A percentile compares a stretch with the other conserved stretches of the same genome.
These are phyloP conservation scores for Pseudonitzschia pungens DNA, from an alignment of 108 stramenopile species.

Conservation along the genomic window DNA sequence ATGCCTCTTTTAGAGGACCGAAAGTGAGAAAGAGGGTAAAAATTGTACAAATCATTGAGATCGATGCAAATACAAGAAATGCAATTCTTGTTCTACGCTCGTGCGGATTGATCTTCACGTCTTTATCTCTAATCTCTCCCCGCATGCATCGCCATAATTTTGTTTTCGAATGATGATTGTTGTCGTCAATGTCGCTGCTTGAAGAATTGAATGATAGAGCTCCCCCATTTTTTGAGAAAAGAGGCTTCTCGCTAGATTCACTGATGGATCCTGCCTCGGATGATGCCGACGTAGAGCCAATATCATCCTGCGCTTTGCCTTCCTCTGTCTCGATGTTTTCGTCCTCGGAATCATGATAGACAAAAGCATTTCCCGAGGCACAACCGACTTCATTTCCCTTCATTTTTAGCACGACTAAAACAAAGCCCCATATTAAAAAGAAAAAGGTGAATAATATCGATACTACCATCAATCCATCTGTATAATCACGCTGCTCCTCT, in stretches of 20 bases:
- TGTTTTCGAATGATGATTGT: neutral
- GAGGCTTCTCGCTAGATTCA: conserved; percentile 4
- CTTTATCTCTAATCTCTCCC: neutral
- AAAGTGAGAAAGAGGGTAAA: conserved; percentile 29
- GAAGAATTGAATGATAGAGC: neutral
- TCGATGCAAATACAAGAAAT: conserved; percentile 32
- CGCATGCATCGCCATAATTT: neutral
- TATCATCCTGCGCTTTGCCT: conserved; percentile 7
- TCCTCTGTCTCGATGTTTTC: conserved; percentile 4
- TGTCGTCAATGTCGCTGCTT: neutral
- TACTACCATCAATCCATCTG: conserved; percentile 39
- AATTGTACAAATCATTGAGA: conserved; percentile 36
- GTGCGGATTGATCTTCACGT: conserved; percentile 8
- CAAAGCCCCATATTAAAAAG: conserved; percentile 43
- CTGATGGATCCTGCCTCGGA: neutral
- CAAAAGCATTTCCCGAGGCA: conserved; percentile 52
- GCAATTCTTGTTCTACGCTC: conserved; percentile 33
- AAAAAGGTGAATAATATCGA: conserved; percentile 23
- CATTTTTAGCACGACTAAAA: conserved; percentile 38
- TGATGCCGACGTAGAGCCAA: conserved; percentile 4
- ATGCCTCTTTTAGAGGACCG: conserved; percentile 28
- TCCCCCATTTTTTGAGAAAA: neutral
- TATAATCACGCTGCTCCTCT: conserved; percentile 32
- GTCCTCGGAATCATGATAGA: neutral
- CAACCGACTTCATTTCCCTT: conserved; percentile 49